Percentiles rank a stretch among this genome's conserved stretches.
These are phyloP conservation scores for Paraleonurus japonicus DNA, from an alignment of 257 asterid genomes.

Conservation along the genomic window DNA sequence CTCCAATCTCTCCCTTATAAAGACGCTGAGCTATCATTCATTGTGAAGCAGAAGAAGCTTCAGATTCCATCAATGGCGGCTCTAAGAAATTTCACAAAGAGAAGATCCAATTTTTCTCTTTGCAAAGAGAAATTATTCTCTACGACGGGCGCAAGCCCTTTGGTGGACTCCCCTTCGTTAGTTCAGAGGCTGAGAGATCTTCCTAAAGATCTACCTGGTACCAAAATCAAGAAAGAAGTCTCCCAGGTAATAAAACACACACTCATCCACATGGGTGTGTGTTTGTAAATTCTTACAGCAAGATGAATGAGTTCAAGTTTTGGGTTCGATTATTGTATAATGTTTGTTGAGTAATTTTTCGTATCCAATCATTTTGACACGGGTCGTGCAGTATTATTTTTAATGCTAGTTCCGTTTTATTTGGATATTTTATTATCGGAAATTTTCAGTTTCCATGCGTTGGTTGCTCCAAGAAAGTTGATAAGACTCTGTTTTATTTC, in stretches of 20 bases:
- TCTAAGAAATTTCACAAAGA: constrained; percentile 42
- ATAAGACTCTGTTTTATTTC: neutral
- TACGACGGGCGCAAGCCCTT: constrained; percentile 30
- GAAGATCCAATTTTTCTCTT: constrained; percentile 26
- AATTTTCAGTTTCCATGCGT: neutral
- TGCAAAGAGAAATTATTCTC: constrained; percentile 24
- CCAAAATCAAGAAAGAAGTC: constrained; percentile 74
- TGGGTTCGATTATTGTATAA: neutral
- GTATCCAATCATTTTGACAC: neutral
- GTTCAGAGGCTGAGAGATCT: constrained; percentile 74
- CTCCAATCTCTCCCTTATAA: neutral
- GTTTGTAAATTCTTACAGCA: neutral
- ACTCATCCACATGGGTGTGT: neutral
- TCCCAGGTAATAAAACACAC: constrained; percentile 53
- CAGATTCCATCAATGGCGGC: constrained; percentile 45
- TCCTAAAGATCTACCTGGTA: constrained; percentile 74
- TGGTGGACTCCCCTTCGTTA: constrained; percentile 51
- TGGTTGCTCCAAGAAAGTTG: neutral
- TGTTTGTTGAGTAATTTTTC: neutral
- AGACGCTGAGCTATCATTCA: neutral
- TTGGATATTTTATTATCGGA: neutral
- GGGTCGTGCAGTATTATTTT: neutral
- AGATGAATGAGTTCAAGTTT: neutral
- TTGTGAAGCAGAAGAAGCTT: neutral
- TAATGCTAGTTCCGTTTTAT: neutral